phyloP scores from a whole-genome alignment of 2,329 filamentous ascomycete genomes.

The Cladophialophora immunda region DNA sequence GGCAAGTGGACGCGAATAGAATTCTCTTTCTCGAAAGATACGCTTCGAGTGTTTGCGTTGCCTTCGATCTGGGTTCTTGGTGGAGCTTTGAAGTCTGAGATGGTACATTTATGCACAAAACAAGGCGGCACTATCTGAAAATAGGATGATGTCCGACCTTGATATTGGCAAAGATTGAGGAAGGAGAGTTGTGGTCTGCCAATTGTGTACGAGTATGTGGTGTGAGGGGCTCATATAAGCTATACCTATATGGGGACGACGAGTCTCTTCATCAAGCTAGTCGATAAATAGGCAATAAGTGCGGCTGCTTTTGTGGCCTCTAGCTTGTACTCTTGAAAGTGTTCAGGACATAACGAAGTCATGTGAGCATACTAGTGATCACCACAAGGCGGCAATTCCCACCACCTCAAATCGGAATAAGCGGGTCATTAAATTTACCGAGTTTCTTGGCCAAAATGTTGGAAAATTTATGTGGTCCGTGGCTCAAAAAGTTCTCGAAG shows the following conservation, averaged over 20 bases:
- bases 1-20: background rate
- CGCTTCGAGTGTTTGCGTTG: background rate
- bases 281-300: background rate
- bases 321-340: too few relatives aligned
- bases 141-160: background rate
- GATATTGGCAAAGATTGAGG: background rate
- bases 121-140: background rate
- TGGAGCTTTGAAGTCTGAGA: too few relatives aligned
- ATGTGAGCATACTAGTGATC: background rate
- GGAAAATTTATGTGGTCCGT: conserved; percentile 23
- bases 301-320: background rate
- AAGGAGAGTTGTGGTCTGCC: background rate
- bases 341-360: background rate
- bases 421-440: background rate
- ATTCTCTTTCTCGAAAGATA: background rate
- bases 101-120: background rate
- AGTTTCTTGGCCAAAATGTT: conserved; percentile 25
- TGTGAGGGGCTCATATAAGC: too few relatives aligned
- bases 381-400: background rate
- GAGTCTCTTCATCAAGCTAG: background rate
- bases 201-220: background rate
- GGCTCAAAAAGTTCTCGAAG: conserved; percentile 23
- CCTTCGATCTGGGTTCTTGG: background rate
- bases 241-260: background rate
- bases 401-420: background rate